These are phyloP conservation scores for Francoa sonchifolia DNA, from an alignment of 441 rosid genomes.

Conservation along the genomic window DNA sequence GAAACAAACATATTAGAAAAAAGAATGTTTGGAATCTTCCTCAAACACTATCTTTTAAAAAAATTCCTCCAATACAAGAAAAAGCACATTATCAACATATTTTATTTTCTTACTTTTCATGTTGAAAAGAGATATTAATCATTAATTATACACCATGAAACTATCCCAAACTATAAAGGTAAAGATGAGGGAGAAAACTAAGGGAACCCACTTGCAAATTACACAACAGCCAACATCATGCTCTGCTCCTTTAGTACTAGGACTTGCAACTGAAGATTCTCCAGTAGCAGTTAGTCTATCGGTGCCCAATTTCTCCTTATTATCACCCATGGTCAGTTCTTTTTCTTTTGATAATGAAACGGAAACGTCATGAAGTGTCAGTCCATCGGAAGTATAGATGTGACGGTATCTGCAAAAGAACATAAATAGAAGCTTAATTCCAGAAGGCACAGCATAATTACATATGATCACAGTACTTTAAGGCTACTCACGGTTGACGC, in stretches of 20 bases:
- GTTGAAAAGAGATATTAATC: too few relatives aligned
- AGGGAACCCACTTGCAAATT: slow-evolving; percentile 66
- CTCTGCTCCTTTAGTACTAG: slow-evolving; percentile 58
- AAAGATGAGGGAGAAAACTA: background rate
- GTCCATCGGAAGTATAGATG: slow-evolving; percentile 72
- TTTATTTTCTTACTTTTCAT: background rate
- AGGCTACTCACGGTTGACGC: slow-evolving; percentile 84
- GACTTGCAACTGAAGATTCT: slow-evolving; percentile 28
- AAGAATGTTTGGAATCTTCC: too few relatives aligned
- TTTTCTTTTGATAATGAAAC: slow-evolving; percentile 69
- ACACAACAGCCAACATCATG: slow-evolving; percentile 84
- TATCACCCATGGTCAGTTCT: slow-evolving; percentile 45
- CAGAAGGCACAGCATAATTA: background rate
- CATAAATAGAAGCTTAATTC: slow-evolving; percentile 6
- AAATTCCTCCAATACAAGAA: too few relatives aligned
- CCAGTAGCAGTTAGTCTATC: slow-evolving; percentile 30
- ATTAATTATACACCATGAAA: too few relatives aligned
- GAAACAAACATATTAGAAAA: too few relatives aligned
- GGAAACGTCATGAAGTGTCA: slow-evolving; percentile 87
- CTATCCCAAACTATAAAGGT: too few relatives aligned
- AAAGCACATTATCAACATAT: too few relatives aligned
- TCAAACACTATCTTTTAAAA: too few relatives aligned
- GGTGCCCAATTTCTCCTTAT: slow-evolving; percentile 36
- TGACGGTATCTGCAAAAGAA: slow-evolving; percentile 66
- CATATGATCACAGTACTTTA: slow-evolving; percentile 4